These are phyloP conservation scores for Syzygium syzygioides DNA, from an alignment of 441 rosid genomes.

Conservation along the genomic window DNA sequence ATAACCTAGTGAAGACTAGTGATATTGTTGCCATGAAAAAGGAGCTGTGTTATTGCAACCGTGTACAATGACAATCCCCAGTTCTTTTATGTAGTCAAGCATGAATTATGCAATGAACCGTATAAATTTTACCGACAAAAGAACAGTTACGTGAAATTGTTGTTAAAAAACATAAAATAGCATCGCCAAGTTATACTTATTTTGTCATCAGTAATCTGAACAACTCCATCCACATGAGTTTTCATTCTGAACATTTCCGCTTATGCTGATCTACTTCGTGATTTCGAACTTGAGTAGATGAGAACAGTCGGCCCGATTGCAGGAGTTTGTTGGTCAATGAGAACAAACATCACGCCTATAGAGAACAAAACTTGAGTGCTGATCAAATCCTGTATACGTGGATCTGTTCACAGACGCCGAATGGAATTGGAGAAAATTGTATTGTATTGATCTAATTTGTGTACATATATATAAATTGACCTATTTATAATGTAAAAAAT, in stretches of 20 bases:
- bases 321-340: neutral
- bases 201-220: neutral
- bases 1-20: neutral
- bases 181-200: neutral
- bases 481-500: too few species aligned
- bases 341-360: neutral
- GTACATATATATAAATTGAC: too few species aligned
- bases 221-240: neutral
- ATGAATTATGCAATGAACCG: neutral
- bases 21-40: neutral
- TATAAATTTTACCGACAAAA: neutral
- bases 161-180: neutral
- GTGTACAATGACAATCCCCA: neutral
- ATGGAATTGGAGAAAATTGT: too few species aligned
- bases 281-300: neutral
- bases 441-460: too few species aligned
- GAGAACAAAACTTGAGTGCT: neutral
- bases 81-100: neutral
- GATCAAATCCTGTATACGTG: neutral
- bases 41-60: neutral
- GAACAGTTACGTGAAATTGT: neutral
- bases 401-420: neutral
- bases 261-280: neutral
- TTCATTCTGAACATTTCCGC: neutral
- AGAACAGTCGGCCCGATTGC: neutral